phyloP scores from a whole-genome alignment of 1,139 yeast genomes.

The Debaryomyces psychrophilus region DNA sequence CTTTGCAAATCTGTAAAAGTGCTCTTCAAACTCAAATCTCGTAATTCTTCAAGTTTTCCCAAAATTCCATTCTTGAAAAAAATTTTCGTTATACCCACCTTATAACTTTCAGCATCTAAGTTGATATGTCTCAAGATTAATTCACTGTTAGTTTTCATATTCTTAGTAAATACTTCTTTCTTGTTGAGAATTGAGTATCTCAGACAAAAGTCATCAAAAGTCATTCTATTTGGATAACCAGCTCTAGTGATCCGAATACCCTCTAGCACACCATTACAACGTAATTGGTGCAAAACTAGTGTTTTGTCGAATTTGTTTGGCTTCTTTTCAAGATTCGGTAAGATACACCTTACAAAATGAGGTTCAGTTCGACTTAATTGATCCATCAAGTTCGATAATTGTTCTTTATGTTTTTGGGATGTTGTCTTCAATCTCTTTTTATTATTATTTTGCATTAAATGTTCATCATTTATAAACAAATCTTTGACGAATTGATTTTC shows the following conservation, averaged over 20 bases:
- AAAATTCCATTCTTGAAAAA: conserved; percentile 94
- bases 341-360: conserved; percentile 93
- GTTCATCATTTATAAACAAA: conserved; percentile 30
- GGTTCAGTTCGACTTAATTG: conserved; percentile 86
- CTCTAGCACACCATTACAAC: conserved; percentile 97
- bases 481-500: conserved; percentile 49
- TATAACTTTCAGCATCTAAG: conserved; percentile 67
- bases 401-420: conserved; percentile 85
- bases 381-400: conserved; percentile 68
- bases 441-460: conserved; percentile 16
- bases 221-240: conserved; percentile 92
- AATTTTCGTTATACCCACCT: conserved; percentile 82
- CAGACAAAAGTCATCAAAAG: conserved; percentile 75
- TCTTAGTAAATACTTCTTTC: conserved; percentile 50
- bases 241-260: conserved; percentile 97
- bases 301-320: conserved; percentile 73
- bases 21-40: conserved; percentile 64
- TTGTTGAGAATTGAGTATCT: conserved; percentile 70
- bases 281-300: conserved; percentile 81
- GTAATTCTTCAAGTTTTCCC: conserved; percentile 78
- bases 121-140: conserved; percentile 62
- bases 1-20: conserved; percentile 69
- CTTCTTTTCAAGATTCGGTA: conserved; percentile 80
- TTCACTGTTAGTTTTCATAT: conserved; percentile 66
- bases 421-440: conserved; percentile 66